phyloP scores from a whole-genome alignment of 345 rosid species.

The Linum trigynum region DNA sequence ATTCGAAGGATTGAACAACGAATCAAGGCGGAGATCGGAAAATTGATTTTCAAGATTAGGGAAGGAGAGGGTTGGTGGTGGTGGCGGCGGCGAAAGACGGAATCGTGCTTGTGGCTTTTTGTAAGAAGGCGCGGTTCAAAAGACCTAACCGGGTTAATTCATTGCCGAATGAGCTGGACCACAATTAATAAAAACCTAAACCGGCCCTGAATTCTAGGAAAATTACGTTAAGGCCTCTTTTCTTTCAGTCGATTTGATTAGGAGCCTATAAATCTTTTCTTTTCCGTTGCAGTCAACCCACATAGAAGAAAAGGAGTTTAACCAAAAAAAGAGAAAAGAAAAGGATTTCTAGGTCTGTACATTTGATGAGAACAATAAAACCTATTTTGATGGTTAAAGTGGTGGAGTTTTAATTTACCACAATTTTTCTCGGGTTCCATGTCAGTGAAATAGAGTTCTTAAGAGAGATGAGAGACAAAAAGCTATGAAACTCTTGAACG shows the following conservation, averaged over 20 bases:
- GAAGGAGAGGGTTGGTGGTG: constrained; percentile 13
- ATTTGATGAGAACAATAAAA: no score
- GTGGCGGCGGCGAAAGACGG: constrained; percentile 17
- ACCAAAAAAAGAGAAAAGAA: no score
- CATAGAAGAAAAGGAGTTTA: no score
- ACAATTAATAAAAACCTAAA: constrained; percentile 13
- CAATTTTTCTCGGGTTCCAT: no score
- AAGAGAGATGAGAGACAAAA: no score
- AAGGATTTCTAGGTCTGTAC: no score
- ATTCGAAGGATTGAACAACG: constrained; percentile 9
- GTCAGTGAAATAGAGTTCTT: no score
- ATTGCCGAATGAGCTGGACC: not conserved
- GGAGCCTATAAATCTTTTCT: not conserved
- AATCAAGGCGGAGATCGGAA: constrained; percentile 15
- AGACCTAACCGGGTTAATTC: constrained; percentile 21
- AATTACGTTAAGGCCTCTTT: constrained; percentile 11
- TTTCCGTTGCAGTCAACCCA: no score
- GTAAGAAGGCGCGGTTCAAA: constrained; percentile 28
- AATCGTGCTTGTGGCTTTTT: constrained; percentile 24
- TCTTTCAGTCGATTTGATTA: not conserved
- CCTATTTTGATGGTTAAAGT: no score
- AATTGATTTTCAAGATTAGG: constrained; percentile 10
- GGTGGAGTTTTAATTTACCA: no score
- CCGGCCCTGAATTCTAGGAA: constrained; percentile 8
- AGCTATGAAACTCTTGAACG: no score